Evolutionary conservation across 108 stramenopile genomes (phyloP).

Genomic region (Cyclotella atomus): DNA sequence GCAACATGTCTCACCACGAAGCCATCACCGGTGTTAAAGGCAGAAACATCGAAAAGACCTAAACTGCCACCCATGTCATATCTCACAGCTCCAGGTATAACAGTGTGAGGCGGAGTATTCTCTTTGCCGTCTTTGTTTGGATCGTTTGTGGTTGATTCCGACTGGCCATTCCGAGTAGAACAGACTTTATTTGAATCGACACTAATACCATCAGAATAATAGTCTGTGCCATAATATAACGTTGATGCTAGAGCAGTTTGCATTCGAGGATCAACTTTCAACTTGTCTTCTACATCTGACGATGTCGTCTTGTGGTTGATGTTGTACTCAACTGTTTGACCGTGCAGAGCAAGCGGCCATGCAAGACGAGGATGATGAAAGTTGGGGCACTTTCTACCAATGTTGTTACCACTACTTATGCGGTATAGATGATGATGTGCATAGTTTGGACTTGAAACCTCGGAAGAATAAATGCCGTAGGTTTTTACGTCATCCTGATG

Average conservation of each 20-base stretch:
- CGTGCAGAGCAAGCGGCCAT: slow-evolving; percentile 75
- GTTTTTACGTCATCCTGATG: not conserved
- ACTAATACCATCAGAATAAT: slow-evolving; percentile 40
- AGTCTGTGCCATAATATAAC: slow-evolving; percentile 57
- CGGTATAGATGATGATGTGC: slow-evolving; percentile 23
- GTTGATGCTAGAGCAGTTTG: slow-evolving; percentile 59
- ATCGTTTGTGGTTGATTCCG: slow-evolving; percentile 8
- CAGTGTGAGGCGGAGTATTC: not conserved
- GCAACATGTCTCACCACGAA: slow-evolving; percentile 66
- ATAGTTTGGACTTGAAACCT: slow-evolving; percentile 45
- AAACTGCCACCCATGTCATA: slow-evolving; percentile 60
- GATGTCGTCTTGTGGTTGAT: slow-evolving; percentile 47
- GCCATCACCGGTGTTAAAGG: slow-evolving; percentile 62
- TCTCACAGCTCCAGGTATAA: slow-evolving; percentile 34
- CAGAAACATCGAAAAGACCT: slow-evolving; percentile 66
- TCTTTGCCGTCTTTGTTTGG: too few relatives aligned
- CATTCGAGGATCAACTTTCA: slow-evolving; percentile 30
- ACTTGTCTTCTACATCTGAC: not conserved
- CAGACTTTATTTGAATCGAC: slow-evolving; percentile 18
- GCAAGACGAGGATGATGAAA: slow-evolving; percentile 59
- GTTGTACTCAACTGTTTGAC: slow-evolving; percentile 72
- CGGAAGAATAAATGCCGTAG: slow-evolving; percentile 24
- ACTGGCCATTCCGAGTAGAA: slow-evolving; percentile 2
- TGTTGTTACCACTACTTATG: slow-evolving; percentile 39
- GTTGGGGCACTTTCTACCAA: slow-evolving; percentile 72